Evolutionary conservation across 2,329 filamentous ascomycete genomes (phyloP), one percentile per base, ranked within the genome.

Genomic region (Colletotrichum ledebouriae): DNA sequence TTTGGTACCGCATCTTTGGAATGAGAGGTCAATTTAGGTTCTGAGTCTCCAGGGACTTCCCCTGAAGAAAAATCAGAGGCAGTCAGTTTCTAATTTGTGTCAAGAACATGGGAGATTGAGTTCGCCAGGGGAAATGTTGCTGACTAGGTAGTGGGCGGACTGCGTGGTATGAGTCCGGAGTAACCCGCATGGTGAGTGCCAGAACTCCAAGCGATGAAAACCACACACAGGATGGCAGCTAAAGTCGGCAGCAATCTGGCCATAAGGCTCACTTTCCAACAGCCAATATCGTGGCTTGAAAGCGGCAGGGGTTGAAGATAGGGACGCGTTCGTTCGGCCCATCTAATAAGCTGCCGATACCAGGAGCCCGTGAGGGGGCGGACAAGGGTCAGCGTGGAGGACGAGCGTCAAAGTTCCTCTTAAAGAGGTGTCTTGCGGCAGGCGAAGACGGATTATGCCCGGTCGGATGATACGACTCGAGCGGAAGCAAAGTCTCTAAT

Each of bases 291-390:
- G 10, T 29, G 33, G 9, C 39, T 33, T 39, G 4, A 20, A 7
- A 25, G 20, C 5, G 20, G 20, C 53, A 46, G 61, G 65, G 60
- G 37, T 64, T 25, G 17, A 22, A 22, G 53, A 29, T 64, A 59
- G 47, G 47, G 29, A 29, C 29, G 50, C 53, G 52, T 46, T 56
- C 2, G 55, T 47, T 44, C 29, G 55, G 53, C 55, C 60, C 65
- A 59, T 59, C 34, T 47, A 68, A 68, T 55, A 68, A 59, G 60
- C 53, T 56, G 60, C 41, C 47, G 55, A 64, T 64, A 59, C 53
- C 13, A 33, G 46, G 47, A 41, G 59, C 34, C 41, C 39, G 58
- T 33, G 41, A 60, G 58, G 33, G 58, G 46, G 58, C 41, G 39
- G 20, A 41, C 47, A 46, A 25, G 49, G 34, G 47, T 44, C 34